Conservation (phyloP, 305 asterid species). For the Fraxinus ornus region DNA sequence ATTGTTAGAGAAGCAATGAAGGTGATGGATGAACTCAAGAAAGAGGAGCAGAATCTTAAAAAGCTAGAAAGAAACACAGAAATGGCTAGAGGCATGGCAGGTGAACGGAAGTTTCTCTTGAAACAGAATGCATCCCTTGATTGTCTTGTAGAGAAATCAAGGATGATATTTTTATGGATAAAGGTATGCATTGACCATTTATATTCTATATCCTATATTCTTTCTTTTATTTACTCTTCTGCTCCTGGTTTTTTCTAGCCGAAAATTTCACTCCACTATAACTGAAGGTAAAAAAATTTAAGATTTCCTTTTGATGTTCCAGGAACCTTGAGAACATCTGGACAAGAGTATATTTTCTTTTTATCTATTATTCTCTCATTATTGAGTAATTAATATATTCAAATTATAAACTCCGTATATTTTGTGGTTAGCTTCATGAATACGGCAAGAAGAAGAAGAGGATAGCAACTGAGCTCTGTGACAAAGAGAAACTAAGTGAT, state of each 20-base stretch:
- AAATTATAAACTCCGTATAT: constrained; percentile 23
- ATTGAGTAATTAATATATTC: constrained; percentile 21
- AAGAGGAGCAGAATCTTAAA: constrained; percentile 80
- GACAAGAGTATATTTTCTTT: constrained; percentile 1
- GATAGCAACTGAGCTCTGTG: constrained; percentile 69
- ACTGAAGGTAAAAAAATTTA: constrained; percentile 17
- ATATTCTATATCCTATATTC: constrained; percentile 15
- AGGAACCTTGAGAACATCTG: background rate
- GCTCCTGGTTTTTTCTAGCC: constrained; percentile 13
- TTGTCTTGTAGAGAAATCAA: constrained; percentile 74
- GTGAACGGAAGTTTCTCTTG: constrained; percentile 69
- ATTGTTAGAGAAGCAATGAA: constrained; percentile 61
- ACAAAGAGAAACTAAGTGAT: constrained; percentile 82
- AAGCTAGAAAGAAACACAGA: constrained; percentile 65
- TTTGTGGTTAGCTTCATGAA: constrained; percentile 54
- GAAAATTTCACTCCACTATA: background rate
- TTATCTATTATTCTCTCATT: constrained; percentile 9
- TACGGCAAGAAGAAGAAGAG: constrained; percentile 75
- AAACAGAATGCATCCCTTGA: constrained; percentile 68
- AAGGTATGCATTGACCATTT: constrained; percentile 40
- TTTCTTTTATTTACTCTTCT: constrained; percentile 18
- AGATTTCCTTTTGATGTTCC: background rate
- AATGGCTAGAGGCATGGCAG: constrained; percentile 60
- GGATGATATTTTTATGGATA: constrained; percentile 65
- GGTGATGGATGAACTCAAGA: constrained; percentile 66